These are phyloP conservation scores for Pochonia chlamydosporia DNA, from an alignment of 2,329 filamentous ascomycete genomes.

Conservation along the genomic window DNA sequence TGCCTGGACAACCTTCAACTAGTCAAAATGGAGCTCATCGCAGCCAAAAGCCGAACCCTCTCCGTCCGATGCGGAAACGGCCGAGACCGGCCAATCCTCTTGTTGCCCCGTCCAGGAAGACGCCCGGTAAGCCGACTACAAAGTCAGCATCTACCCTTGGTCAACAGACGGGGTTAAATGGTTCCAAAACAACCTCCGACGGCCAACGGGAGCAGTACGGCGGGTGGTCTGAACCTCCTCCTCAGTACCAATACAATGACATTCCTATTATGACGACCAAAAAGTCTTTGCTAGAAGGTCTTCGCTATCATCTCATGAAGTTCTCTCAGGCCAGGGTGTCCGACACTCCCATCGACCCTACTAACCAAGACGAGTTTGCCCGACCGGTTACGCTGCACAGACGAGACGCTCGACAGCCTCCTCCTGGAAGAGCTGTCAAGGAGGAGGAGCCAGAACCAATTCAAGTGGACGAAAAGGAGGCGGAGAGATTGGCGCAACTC, in stretches of 20 bases:
- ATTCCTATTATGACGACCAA: constrained; percentile 78
- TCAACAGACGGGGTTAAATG: constrained; percentile 18
- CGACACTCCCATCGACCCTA: constrained; percentile 61
- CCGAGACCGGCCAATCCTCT: constrained; percentile 52
- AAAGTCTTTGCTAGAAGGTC: constrained; percentile 67
- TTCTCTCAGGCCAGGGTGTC: constrained; percentile 55
- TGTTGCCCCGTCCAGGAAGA: constrained; percentile 52
- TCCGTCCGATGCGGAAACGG: constrained; percentile 34
- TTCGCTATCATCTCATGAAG: constrained; percentile 84
- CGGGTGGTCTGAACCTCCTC: constrained; percentile 52
- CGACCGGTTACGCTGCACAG: constrained; percentile 85
- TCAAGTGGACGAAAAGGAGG: constrained; percentile 50
- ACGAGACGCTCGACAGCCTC: constrained; percentile 70
- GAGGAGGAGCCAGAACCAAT: constrained; percentile 43
- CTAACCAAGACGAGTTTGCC: constrained; percentile 71
- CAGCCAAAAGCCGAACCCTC: constrained; percentile 27
- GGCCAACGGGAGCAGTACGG: constrained; percentile 40
- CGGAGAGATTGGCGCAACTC: constrained; percentile 60
- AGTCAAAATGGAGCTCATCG: constrained; percentile 26
- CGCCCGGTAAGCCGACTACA: constrained; percentile 17
- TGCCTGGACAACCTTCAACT: constrained; percentile 38
- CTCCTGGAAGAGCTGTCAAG: constrained; percentile 59
- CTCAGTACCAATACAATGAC: constrained; percentile 42
- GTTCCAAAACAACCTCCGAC: constrained; percentile 30
- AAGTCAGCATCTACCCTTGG: constrained; percentile 14